Base-by-base conservation (phyloP, 2,329 filamentous ascomycete species). In the Ilyonectria robusta region DNA sequence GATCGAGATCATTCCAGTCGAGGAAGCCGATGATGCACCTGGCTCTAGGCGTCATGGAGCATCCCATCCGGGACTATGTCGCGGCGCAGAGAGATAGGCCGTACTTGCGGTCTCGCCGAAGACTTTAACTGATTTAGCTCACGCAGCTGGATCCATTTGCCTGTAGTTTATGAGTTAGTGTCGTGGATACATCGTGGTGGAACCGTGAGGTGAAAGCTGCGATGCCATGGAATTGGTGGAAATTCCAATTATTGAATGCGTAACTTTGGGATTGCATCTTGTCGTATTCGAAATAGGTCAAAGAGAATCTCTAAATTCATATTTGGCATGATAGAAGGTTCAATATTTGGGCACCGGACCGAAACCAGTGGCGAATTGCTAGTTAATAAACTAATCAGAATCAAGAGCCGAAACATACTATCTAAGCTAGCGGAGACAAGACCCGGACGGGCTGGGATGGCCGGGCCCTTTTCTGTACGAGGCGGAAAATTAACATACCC, bases 401-500 rank as follows among this genome's bases (percentile, higher is more conserved):
- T 4, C 40, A n/a, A 17, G 40, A n/a, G 40, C 15, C 35, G 50
- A 53, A 35, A 35, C 50, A 53, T 15, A 23, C 23, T 23, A 23
- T 23, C 2, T 31, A 17, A 31, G n/a, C 31, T 11, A 26, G 35
- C 26, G 58, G 58, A 3, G 23, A 46, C n/a, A 17, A 53, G 19
- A 26, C 48, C 48, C 26, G 37, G 46, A 40, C 37, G 29, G 26
- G 10, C 31, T 23, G 10, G 50, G 50, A 19, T 8, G 31, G 10
- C 23, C n/a, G 35, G 48, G 13, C 33, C 21, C 8, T 44, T 23
- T 40, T 46, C 21, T 29, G 29, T 46, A 40, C 58, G 58, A 61
- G 17, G n/a, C n/a, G 23, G 26, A 29, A 54, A 50, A 54, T 46
- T 46, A 26, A 46, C 13, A n/a, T 37, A 19, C n/a, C 17, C 2